Evolutionary conservation across 2,329 filamentous ascomycete species (phyloP), one percentile per base, ranked within the genome.

Genomic region (Fusarium sacchari): DNA sequence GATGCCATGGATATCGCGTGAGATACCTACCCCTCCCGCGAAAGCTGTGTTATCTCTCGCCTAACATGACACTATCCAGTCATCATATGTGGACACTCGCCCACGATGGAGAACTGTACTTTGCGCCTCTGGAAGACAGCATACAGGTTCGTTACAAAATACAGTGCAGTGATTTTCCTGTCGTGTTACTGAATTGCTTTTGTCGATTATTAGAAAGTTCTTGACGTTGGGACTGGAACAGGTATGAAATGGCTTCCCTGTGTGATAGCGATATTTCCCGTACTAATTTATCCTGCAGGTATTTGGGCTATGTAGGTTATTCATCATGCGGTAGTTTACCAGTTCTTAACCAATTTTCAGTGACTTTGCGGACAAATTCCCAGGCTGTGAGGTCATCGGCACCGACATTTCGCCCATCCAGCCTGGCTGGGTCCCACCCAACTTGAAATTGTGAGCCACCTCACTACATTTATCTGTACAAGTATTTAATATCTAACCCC

Each of bases 381-480:
- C 46, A 2, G 46, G 46, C 0, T 49, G 46, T 5, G 46, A 49
- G 22, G 46, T 49, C 11, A 49, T 32, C 0, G 46, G 46, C 18
- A 49, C 46, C 15, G 46, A 49, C 32, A 49, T 49, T 13, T 49
- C 46, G 0, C 46, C 46, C 22, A 49, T 49, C 28, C 46, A 49
- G 0, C 46, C 46, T 3, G 46, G 28, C 46, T 49, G 46, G 46
- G 46, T 49, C 7, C 46, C 46, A 18, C 46, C 46, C 11, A 32
- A 49, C 46, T 13, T 32, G 5, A 49, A 49, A 32, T 49, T 49
- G 46, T 49, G 46, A 49, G 46, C 28, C 7, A n/a, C 5, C n/a
- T 7, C 0, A n/a, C 9, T 2, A 18, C 28, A 13, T 13, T 13
- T 6, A 7, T 32, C 22, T 8, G 0, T n/a, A 22, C 7, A 6